Percentiles rank a stretch among this genome's conserved stretches.
Evolutionary conservation across 208 protist genomes (phyloP).

Genomic region (Blastocrithidia nonstop): DNA sequence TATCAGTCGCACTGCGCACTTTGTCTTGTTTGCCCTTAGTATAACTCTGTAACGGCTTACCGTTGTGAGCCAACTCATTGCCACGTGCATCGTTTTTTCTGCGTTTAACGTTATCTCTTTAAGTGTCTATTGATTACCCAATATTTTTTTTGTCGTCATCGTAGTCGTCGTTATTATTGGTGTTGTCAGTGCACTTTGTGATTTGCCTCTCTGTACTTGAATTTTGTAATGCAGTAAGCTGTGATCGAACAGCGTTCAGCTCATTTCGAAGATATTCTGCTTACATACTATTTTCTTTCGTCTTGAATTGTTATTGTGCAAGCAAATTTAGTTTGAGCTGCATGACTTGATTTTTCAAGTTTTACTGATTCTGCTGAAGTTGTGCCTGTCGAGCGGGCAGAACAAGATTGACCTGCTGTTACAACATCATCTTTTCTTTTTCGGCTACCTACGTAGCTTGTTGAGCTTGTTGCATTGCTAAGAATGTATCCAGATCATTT

Average conservation of each 20-base stretch:
- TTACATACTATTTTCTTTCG: conserved; percentile 10
- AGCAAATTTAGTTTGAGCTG: conserved; percentile 29
- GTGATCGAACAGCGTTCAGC: conserved; percentile 14
- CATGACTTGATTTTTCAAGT: conserved; percentile 15
- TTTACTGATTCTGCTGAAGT: conserved; percentile 24
- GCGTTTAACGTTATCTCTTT: too few species aligned
- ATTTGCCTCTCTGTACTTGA: not conserved
- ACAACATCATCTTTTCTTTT: conserved; percentile 16
- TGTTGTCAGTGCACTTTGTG: conserved; percentile 2
- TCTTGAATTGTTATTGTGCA: conserved; percentile 9
- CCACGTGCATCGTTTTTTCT: too few species aligned
- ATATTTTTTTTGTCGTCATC: too few species aligned
- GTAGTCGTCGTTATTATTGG: conserved; percentile 5
- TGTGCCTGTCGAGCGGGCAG: conserved; percentile 17
- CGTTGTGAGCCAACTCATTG: too few species aligned
- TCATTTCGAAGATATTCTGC: conserved; percentile 23
- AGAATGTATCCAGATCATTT: conserved; percentile 12
- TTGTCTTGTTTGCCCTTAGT: too few species aligned
- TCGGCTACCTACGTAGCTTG: conserved; percentile 11
- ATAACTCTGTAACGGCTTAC: too few species aligned
- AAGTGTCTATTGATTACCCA: too few species aligned
- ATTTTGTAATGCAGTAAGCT: conserved; percentile 1
- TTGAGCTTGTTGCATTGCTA: conserved; percentile 14
- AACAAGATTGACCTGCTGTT: conserved; percentile 24
- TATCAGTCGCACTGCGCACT: too few species aligned